Base-by-base conservation (phyloP, 148 eudicot genomes). In the Heliosperma pusillum region DNA sequence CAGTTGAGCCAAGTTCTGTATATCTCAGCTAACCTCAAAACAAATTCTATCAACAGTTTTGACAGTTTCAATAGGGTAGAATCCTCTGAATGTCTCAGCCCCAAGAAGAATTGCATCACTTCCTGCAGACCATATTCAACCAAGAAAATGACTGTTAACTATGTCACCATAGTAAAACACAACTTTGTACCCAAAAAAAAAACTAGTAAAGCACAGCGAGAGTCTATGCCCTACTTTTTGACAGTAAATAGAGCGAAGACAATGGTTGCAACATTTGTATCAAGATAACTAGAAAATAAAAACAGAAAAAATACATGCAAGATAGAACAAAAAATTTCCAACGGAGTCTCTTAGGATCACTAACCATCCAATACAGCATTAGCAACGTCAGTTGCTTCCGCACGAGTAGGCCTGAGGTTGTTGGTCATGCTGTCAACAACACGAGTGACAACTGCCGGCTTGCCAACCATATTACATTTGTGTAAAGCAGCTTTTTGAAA, bases 361-460 rank as follows among this genome's bases (percentile, higher is more conserved):
- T 68, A 53, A 93, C 98, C 98, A 80, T 93, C 98, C 78, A 93
- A 78, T 27, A 93, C 94, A 79, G 97, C 98, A 84, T 93, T 93
- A 68, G 98, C 98, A 69, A 93, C 98, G 86, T 93, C 98, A 80
- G 98, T 93, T 50, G 97, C 98, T 84, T 91, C 97, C 13, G 98
- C 98, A 81, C 98, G 95, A 77, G 98, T 93, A 68, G 98, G 98
- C 62, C 98, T 87, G 62, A 93, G 92, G 81, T 91, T 93, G 77
- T 89, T 88, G 68, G 97, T 93, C 98, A 93, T 93, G 70, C 98
- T 93, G 85, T 93, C 98, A 60, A 93, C 98, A 78, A 93, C 98
- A 71, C 97, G 98, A 68, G 98, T 93, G 63, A 93, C 88, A 24
- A 93, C 97, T 15, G 98, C 98, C 53, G 98, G 98, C 83, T 93